Evolutionary conservation across 2,329 filamentous ascomycete species (phyloP), one percentile per base, ranked within the genome.

Genomic region (Arachnopeziza araneosa): DNA sequence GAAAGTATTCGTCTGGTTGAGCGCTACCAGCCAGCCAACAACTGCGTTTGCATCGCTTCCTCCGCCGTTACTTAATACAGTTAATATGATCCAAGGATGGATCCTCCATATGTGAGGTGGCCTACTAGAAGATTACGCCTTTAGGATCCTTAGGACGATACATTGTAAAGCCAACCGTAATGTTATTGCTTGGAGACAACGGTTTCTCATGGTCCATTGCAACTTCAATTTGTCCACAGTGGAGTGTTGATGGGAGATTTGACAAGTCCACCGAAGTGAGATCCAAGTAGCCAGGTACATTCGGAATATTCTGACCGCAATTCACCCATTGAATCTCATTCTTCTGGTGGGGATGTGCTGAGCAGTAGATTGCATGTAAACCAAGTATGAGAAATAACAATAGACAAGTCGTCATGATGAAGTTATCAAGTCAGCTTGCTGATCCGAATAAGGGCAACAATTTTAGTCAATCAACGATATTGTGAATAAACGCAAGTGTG

Each of bases 191-290:
- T 14, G 54, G 36, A 10, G 23, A 58, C 17, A 60, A 50, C 8
- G 62, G 62, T 12, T 58, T 60, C 7, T 60, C 56, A 36, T 64
- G 60, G 36, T 64, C 62, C 62, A 62, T 64, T 32, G 62, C 59
- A 19, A 64, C 62, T 55, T 64, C 60, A n/a, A 64, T 24, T 24
- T 57, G 52, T 5, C 62, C 57, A 22, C 60, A 64, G 36, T 60
- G 57, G 1, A 64, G 55, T 21, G 50, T 59, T 14, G 60, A 55
- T 21, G 60, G 62, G 19, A 64, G 62, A 8, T 56, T 55, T 4
- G 22, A 53, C 23, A 64, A 48, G 24, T 64, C 58, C 17, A 64
- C 36, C 10, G 36, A 44, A 44, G 36, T 44, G 36, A 44, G 36
- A 14, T 44, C 36, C 12, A 44, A 14, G 17, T 44, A 44, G 4